Evolutionary conservation across 192 early-diverging fungal species (phyloP).

Genomic region (Gonapodya prolifera): DNA sequence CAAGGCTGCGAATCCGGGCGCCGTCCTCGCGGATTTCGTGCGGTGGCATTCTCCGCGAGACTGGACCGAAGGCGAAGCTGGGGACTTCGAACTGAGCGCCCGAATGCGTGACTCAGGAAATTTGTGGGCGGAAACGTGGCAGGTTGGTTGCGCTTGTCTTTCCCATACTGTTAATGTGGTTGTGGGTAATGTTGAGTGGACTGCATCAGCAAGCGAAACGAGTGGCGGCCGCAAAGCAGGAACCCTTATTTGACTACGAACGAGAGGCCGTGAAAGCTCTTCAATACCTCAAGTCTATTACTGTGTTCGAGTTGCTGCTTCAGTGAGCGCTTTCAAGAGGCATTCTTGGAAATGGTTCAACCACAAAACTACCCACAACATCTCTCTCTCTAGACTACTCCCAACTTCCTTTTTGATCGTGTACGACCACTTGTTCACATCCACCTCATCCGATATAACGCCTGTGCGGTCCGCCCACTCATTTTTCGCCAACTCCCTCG

Average conservation of each 20-base stretch:
- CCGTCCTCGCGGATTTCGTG: conserved; percentile 73
- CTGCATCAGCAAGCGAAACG: conserved; percentile 28
- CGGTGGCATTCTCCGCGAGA: conserved; percentile 94
- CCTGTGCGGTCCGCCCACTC: conserved; percentile 23
- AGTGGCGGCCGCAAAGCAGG: conserved; percentile 58
- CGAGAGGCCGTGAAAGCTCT: conserved; percentile 68
- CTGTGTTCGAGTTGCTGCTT: conserved; percentile 37
- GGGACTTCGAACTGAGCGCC: conserved; percentile 41
- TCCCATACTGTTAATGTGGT: background rate
- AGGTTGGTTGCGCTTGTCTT: conserved; percentile 22
- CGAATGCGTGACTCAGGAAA: conserved; percentile 72
- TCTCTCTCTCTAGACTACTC: conserved; percentile 32
- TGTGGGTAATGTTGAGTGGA: background rate
- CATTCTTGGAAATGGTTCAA: conserved; percentile 9
- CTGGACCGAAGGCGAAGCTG: conserved; percentile 53
- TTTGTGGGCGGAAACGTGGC: conserved; percentile 81
- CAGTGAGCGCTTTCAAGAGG: conserved; percentile 21
- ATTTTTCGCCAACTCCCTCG: conserved; percentile 19
- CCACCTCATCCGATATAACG: conserved; percentile 27
- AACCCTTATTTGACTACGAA: conserved; percentile 63
- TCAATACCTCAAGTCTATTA: conserved; percentile 47
- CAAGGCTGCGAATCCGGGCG: conserved; percentile 82
- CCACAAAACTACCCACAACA: too few species aligned
- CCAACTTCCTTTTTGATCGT: conserved; percentile 61
- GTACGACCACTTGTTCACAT: conserved; percentile 54